Evolutionary conservation across 208 protist genomes (phyloP), one percentile per base, ranked within the genome.

Genomic region (Wallacemonas sp.): DNA sequence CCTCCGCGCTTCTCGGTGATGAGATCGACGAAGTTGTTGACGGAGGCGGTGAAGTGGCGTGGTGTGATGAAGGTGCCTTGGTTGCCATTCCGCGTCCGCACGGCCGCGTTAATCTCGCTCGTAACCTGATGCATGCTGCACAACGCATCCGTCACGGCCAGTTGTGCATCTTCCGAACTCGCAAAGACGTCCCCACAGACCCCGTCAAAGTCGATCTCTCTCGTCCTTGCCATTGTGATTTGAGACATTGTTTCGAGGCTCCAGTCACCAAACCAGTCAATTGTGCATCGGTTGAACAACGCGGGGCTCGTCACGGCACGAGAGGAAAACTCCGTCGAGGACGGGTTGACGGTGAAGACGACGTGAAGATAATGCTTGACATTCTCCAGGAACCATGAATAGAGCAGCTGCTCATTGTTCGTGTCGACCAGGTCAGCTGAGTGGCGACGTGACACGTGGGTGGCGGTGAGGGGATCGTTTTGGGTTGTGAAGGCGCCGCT

Each of bases 201-300:
- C 27, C 80, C 69, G 59, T 90, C 88, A 22, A 99, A 71, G 67
- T 97, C 85, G n/a, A 99, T 61, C 26, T 65, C 64, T 28, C 69
- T 54, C 1, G 97, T 99, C 44, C 96, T 97, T 70, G 97, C 93
- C 6, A 63, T 45, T 19, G 88, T 86, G 24, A 99, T 91, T 76
- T 99, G 97, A 59, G 93, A 81, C 22, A 99, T 77, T 11, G 98
- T 98, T 11, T 82, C 42, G 9, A 76, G 36, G 21, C 95, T 97
- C 98, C 99, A 99, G 66, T 99, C 98, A 31, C 98, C 98, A 72
- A 99, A 99, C 98, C 98, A 99, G 83, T 99, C 98, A 46, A 99
- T 93, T 8, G 99, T 98, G 84, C 98, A 99, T 17, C 98, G 94
- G 82, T 99, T 99, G 82, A 99, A 99, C 24, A 99, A 89, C 21